These are phyloP conservation scores for Solanum boliviense DNA, from an alignment of 257 asterid genomes.

Conservation along the genomic window DNA sequence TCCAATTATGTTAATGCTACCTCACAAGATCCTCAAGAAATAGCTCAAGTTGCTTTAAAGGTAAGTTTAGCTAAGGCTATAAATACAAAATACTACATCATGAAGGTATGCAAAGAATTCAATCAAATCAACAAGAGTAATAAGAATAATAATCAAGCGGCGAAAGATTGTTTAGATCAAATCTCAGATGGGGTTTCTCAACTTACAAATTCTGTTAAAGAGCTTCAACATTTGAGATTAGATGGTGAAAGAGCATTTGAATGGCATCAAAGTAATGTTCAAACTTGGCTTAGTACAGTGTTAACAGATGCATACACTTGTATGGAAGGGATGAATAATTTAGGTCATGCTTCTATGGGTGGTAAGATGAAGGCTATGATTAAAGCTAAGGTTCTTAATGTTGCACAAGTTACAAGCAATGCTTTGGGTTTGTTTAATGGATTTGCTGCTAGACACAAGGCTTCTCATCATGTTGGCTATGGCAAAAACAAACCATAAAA, in stretches of 20 bases:
- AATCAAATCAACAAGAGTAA: constrained; percentile 14
- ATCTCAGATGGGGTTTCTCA: constrained; percentile 51
- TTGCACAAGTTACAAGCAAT: constrained; percentile 44
- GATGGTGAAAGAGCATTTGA: constrained; percentile 21
- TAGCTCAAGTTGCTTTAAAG: constrained; percentile 40
- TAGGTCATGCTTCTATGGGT: constrained; percentile 25
- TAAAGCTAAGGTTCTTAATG: constrained; percentile 44
- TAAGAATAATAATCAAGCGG: constrained; percentile 17
- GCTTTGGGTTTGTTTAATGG: constrained; percentile 45
- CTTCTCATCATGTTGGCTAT: neutral
- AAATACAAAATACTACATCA: constrained; percentile 33
- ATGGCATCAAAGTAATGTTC: constrained; percentile 54
- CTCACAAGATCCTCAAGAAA: constrained; percentile 20
- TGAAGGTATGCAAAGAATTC: constrained; percentile 30
- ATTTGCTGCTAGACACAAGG: constrained; percentile 33
- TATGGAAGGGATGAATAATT: constrained; percentile 35
- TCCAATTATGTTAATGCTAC: constrained; percentile 17
- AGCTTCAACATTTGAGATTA: constrained; percentile 22
- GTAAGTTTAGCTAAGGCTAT: constrained; percentile 39
- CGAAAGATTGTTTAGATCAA: constrained; percentile 49
- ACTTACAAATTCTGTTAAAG: constrained; percentile 37
- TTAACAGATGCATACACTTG: constrained; percentile 39
- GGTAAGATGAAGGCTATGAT: constrained; percentile 30
- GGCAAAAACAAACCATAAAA: neutral
- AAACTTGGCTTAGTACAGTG: constrained; percentile 53